These are phyloP conservation scores for Pichiaceae sp. DNA, from an alignment of 1,139 yeast species.

Conservation along the genomic window DNA sequence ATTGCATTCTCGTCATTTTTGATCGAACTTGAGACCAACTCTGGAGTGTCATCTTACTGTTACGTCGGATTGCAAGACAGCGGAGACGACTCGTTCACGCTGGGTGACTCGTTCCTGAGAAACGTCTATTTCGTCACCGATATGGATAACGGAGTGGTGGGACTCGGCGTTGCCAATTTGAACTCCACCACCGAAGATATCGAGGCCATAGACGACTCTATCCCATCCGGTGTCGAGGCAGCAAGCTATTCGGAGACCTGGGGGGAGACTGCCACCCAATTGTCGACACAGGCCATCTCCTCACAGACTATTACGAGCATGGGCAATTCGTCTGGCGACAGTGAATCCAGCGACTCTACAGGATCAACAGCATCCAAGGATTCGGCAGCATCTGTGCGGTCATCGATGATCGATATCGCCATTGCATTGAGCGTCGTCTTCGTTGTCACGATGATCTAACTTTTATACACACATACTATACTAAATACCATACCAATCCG, in stretches of 20 bases:
- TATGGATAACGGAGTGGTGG: slow-evolving; percentile 54
- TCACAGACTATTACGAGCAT: background rate
- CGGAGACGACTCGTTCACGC: slow-evolving; percentile 26
- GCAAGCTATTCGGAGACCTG: background rate
- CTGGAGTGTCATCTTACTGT: slow-evolving; percentile 9
- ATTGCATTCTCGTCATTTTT: slow-evolving; percentile 38
- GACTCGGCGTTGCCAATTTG: slow-evolving; percentile 52
- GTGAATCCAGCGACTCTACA: too few species aligned
- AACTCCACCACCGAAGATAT: slow-evolving; percentile 27
- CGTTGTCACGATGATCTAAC: too few species aligned
- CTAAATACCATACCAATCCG: too few species aligned
- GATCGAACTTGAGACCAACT: slow-evolving; percentile 7
- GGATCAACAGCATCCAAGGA: too few species aligned
- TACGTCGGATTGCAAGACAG: slow-evolving; percentile 21
- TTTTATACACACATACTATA: too few species aligned
- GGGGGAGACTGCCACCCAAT: background rate
- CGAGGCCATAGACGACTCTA: slow-evolving; percentile 8
- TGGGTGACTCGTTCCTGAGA: slow-evolving; percentile 73
- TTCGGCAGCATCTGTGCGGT: too few species aligned
- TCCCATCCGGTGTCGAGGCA: slow-evolving; percentile 9
- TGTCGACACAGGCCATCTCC: background rate
- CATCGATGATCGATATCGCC: too few species aligned
- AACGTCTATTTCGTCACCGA: slow-evolving; percentile 75
- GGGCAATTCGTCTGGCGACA: background rate
- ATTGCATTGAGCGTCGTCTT: too few species aligned